These are phyloP conservation scores for Pulveroboletus sp. DNA, from an alignment of 768 basidiomycete species.

Conservation along the genomic window DNA sequence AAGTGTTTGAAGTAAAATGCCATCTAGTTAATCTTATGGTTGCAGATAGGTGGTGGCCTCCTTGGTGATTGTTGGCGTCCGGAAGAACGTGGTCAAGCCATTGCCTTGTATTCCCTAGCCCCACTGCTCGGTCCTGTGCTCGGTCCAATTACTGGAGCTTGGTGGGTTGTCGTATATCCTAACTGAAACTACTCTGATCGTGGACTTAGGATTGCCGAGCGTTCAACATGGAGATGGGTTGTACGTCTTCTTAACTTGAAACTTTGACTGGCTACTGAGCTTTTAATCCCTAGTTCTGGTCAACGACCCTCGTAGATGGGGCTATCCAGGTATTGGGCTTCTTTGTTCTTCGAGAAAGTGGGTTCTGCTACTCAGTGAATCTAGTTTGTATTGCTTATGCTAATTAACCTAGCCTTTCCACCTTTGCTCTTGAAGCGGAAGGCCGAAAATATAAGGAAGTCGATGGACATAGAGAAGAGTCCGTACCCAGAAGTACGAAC, in stretches of 20 bases:
- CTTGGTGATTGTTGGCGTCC: slow-evolving; percentile 58
- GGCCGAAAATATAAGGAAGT: slow-evolving; percentile 42
- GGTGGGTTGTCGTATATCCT: slow-evolving; percentile 27
- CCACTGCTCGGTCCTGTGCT: slow-evolving; percentile 63
- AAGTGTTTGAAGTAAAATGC: too few relatives aligned
- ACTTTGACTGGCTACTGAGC: neutral
- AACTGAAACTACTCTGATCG: neutral
- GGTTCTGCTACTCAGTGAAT: slow-evolving; percentile 14
- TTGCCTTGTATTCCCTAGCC: slow-evolving; percentile 63
- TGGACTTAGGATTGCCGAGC: slow-evolving; percentile 46
- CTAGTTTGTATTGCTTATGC: slow-evolving; percentile 12
- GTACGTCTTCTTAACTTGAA: slow-evolving; percentile 31
- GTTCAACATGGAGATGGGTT: slow-evolving; percentile 70
- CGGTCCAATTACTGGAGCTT: slow-evolving; percentile 61
- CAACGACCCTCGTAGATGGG: slow-evolving; percentile 55
- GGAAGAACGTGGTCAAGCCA: slow-evolving; percentile 61
- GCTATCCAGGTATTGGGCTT: slow-evolving; percentile 53
- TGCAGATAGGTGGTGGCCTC: slow-evolving; percentile 61
- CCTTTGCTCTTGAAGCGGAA: slow-evolving; percentile 44
- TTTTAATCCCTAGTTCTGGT: slow-evolving; percentile 51
- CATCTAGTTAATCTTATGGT: neutral
- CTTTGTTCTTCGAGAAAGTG: slow-evolving; percentile 61
- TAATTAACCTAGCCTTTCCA: slow-evolving; percentile 20
- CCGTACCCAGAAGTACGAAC: slow-evolving; percentile 40
- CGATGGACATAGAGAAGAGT: slow-evolving; percentile 47